Evolutionary conservation across 2,329 filamentous ascomycete genomes (phyloP).

Genomic region (Fusarium subtropicale): DNA sequence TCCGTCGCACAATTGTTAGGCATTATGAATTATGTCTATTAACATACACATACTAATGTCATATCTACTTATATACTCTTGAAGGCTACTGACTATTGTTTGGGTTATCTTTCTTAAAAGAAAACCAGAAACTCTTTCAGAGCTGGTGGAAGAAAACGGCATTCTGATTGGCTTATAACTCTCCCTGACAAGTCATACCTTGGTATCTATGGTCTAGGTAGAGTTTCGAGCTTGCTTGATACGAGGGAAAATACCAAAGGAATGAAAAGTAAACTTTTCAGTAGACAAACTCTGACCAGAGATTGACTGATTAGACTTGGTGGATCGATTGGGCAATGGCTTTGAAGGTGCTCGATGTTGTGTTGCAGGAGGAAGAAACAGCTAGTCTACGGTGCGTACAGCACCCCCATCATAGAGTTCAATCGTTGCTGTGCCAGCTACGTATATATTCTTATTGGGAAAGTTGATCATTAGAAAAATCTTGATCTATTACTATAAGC

Average conservation of each 20-base stretch:
- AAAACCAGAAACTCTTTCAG: background rate
- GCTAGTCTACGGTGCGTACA: no score
- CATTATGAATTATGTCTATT: background rate
- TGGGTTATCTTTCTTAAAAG: background rate
- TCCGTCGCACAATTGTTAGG: background rate
- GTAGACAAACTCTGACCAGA: no score
- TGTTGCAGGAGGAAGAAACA: no score
- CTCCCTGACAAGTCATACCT: background rate
- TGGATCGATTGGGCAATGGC: no score
- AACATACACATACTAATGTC: background rate
- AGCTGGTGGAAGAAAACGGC: background rate
- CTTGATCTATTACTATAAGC: no score
- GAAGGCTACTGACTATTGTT: background rate
- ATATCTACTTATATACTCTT: background rate
- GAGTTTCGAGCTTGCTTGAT: background rate
- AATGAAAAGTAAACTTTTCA: background rate
- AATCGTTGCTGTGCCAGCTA: no score
- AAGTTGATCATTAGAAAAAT: no score
- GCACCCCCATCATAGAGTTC: no score
- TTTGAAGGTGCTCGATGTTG: no score
- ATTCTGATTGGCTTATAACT: background rate
- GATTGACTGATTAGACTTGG: no score
- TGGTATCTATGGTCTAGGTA: background rate
- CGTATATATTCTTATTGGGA: no score
- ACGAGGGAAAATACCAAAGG: background rate